Conservation (phyloP, 2,329 filamentous ascomycete genomes). For the Trichophyton rubrum region DNA sequence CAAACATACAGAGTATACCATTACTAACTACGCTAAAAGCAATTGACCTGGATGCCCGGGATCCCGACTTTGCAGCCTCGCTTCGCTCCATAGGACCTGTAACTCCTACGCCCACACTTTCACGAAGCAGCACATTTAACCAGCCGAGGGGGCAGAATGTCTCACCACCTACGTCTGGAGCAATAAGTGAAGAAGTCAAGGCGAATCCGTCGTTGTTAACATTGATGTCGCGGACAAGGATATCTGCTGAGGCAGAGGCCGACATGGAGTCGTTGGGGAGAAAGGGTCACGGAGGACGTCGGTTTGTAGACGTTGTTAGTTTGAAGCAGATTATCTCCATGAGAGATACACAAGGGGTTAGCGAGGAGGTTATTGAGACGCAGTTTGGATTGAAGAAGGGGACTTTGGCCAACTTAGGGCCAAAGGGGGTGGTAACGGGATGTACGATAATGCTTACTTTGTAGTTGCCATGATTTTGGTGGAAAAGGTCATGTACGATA, state of each 20-base stretch:
- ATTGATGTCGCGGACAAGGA: conserved; percentile 39
- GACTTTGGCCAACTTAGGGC: conserved; percentile 29
- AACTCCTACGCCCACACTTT: conserved; percentile 44
- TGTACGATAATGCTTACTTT: neutral
- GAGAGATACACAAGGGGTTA: conserved; percentile 33
- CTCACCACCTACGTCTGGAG: conserved; percentile 10
- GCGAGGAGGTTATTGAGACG: conserved; percentile 32
- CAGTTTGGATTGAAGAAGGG: conserved; percentile 34
- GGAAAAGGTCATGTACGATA: neutral
- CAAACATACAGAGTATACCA: neutral
- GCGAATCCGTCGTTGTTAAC: conserved; percentile 45
- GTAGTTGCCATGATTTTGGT: neutral
- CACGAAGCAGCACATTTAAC: conserved; percentile 41
- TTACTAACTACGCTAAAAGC: conserved; percentile 19
- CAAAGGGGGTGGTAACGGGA: conserved; percentile 22
- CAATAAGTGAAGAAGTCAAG: conserved; percentile 16
- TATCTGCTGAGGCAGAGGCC: conserved; percentile 41
- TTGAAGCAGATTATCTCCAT: conserved; percentile 38
- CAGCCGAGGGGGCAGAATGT: conserved; percentile 18
- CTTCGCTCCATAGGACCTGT: conserved; percentile 55
- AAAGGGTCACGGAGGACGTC: conserved; percentile 28
- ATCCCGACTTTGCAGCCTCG: conserved; percentile 62
- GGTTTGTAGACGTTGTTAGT: conserved; percentile 39
- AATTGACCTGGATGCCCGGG: conserved; percentile 48
- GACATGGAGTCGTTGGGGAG: conserved; percentile 41